Conservation (phyloP, 495 filamentous ascomycete species). For the Achaetomiella virescens region DNA sequence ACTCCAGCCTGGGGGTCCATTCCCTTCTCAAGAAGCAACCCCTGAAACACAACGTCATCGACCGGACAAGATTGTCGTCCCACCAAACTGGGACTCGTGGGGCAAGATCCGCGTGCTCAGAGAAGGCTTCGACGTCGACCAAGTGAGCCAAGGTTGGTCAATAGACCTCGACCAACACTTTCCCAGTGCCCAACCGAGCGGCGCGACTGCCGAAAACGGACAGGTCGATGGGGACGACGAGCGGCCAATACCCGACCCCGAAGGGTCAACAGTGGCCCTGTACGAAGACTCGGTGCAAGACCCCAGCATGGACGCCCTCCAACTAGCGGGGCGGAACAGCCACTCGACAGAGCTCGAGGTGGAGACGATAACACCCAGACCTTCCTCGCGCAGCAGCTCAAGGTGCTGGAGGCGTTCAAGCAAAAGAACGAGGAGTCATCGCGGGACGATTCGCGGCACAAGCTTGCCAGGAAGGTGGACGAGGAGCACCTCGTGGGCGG, state of each 20-base stretch:
- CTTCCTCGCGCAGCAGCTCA: constrained; percentile 69
- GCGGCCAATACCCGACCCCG: constrained; percentile 25
- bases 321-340: constrained; percentile 41
- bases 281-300: constrained; percentile 78
- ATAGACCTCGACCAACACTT: constrained; percentile 63
- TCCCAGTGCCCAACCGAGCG: constrained; percentile 17
- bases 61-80: constrained; percentile 88
- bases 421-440: constrained; percentile 55
- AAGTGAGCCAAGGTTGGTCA: constrained; percentile 74
- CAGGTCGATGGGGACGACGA: constrained; percentile 22
- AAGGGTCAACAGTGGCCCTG: constrained; percentile 56
- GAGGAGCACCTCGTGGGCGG: constrained; percentile 15
- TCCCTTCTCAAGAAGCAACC: constrained; percentile 77
- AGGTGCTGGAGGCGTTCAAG: constrained; percentile 62
- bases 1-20: constrained; percentile 83
- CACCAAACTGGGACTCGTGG: constrained; percentile 98
- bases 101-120: constrained; percentile 89
- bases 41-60: constrained; percentile 91
- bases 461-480: constrained; percentile 31
- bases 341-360: constrained; percentile 57
- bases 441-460: constrained; percentile 39
- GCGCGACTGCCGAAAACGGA: constrained; percentile 4
- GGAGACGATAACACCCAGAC: constrained; percentile 66
- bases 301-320: constrained; percentile 56
- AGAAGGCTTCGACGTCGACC: constrained; percentile 93